Percentiles rank a stretch among this genome's conserved stretches.
These are phyloP conservation scores for Pholiota conissans DNA, from an alignment of 768 basidiomycete species.

Conservation along the genomic window DNA sequence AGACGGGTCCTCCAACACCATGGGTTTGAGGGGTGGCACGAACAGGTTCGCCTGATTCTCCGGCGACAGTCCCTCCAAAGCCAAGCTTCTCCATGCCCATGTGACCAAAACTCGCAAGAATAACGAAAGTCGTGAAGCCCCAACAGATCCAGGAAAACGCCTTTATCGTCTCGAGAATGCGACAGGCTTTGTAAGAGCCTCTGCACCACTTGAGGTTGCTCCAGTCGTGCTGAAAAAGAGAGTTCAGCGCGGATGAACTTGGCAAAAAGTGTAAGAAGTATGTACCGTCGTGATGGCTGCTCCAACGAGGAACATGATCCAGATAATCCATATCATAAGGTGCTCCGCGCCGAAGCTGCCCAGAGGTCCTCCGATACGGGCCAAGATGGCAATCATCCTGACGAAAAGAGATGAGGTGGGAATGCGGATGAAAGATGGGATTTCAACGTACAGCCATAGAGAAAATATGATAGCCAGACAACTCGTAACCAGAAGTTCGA, in stretches of 20 bases:
- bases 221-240: constrained; percentile 52
- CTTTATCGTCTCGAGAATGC: constrained; percentile 61
- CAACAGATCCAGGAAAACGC: constrained; percentile 72
- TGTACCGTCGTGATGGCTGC: constrained; percentile 61
- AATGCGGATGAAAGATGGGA: constrained; percentile 19
- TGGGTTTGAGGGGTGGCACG: no score
- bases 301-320: constrained; percentile 66
- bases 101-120: constrained; percentile 37
- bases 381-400: constrained; percentile 36
- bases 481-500: constrained; percentile 57
- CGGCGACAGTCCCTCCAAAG: constrained; percentile 1
- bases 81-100: constrained; percentile 16
- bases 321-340: constrained; percentile 51
- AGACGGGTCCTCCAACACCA: no score
- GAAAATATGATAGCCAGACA: constrained; percentile 53
- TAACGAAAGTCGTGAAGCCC: constrained; percentile 47
- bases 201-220: constrained; percentile 59
- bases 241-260: not conserved
- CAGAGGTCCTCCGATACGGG: constrained; percentile 29
- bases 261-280: not conserved
- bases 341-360: constrained; percentile 48
- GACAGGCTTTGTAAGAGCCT: constrained; percentile 45
- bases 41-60: no score
- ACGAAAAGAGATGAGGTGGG: not conserved
- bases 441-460: constrained; percentile 47